A percentile compares a stretch with the other conserved stretches of the same genome.
phyloP scores from a whole-genome alignment of 495 filamentous ascomycete species.

The Annulohypoxylon nitens region DNA sequence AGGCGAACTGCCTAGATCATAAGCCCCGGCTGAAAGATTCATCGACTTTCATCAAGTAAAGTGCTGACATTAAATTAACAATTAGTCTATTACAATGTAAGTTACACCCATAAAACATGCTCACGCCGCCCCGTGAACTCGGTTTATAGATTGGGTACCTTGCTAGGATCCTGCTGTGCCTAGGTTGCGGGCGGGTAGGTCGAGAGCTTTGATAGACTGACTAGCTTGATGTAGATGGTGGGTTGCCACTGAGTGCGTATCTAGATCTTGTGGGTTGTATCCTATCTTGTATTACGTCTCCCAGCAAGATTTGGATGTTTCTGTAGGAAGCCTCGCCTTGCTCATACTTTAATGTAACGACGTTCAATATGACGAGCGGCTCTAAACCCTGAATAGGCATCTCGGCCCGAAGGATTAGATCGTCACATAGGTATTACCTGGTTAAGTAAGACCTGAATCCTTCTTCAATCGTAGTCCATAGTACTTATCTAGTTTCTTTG shows the following conservation, averaged over 20 bases:
- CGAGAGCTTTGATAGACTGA: neutral
- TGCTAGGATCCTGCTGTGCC: neutral
- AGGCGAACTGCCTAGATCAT: conserved; percentile 11
- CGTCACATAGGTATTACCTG: neutral
- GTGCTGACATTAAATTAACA: conserved; percentile 12
- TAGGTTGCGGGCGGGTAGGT: neutral
- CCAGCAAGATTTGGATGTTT: neutral
- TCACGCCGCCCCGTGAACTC: conserved; percentile 1
- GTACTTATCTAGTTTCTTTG: neutral
- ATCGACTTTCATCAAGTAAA: conserved; percentile 10
- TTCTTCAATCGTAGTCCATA: neutral
- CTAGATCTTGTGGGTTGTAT: neutral
- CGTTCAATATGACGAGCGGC: conserved; percentile 8
- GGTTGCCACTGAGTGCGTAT: neutral
- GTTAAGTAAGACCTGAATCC: conserved; percentile 10
- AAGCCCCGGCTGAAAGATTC: conserved; percentile 13
- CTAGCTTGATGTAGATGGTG: neutral
- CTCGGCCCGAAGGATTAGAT: conserved; percentile 32
- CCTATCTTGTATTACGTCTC: neutral
- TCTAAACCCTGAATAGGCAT: conserved; percentile 20
- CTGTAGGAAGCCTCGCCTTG: conserved; percentile 1
- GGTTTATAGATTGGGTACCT: neutral
- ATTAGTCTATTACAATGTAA: neutral
- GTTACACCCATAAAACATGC: conserved; percentile 1
- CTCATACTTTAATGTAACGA: conserved; percentile 14